Evolutionary conservation across 2,329 filamentous ascomycete species (phyloP).

Genomic region (Aschersonia sp.): DNA sequence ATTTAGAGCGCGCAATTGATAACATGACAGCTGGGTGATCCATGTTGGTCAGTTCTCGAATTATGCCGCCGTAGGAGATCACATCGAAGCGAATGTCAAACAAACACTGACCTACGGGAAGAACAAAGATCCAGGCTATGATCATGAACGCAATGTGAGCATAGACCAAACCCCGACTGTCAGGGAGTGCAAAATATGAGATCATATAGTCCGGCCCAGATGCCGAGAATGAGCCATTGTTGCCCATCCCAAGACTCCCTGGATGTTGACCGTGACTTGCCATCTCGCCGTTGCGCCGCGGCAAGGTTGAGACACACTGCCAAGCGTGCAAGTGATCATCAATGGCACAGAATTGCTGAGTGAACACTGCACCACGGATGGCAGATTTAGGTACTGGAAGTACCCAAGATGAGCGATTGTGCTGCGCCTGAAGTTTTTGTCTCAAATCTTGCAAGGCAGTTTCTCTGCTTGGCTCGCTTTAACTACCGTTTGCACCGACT

Average conservation of each 20-base stretch:
- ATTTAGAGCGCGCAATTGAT: constrained; percentile 65
- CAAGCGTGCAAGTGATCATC: neutral
- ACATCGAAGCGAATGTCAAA: neutral
- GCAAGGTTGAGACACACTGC: neutral
- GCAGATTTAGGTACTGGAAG: too few species aligned
- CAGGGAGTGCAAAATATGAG: constrained; percentile 46
- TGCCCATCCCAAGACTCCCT: neutral
- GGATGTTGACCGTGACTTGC: neutral
- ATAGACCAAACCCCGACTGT: constrained; percentile 43
- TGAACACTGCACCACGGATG: too few species aligned
- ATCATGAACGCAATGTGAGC: constrained; percentile 60
- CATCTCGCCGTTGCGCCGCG: neutral
- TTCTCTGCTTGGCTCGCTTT: too few species aligned
- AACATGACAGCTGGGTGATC: constrained; percentile 59
- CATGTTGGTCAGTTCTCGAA: constrained; percentile 1
- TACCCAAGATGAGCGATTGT: too few species aligned
- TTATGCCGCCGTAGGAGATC: neutral
- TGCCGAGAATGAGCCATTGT: neutral
- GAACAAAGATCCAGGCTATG: constrained; percentile 55
- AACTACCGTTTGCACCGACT: too few species aligned
- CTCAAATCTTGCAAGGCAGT: too few species aligned
- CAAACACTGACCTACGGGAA: constrained; percentile 51
- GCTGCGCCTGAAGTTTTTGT: too few species aligned
- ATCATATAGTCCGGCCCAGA: constrained; percentile 17
- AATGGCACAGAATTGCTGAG: neutral